Evolutionary conservation across 306 rosid genomes (phyloP).

Genomic region (Cucumis cinereus): DNA sequence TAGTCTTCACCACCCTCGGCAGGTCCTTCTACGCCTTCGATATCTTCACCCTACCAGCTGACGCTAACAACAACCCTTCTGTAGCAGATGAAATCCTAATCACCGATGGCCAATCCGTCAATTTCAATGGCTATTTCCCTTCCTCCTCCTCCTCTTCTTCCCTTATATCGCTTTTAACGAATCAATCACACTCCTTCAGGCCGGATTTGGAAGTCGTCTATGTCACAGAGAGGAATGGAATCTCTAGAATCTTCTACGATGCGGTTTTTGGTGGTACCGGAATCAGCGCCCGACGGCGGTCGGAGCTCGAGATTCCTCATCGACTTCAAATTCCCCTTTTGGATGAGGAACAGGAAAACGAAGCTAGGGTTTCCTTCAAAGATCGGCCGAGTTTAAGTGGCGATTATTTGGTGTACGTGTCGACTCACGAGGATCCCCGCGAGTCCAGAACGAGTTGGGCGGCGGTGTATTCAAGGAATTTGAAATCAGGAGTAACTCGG

Average conservation of each 20-base stretch:
- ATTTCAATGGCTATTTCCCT: slow-evolving; percentile 79
- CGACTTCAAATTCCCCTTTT: slow-evolving; percentile 57
- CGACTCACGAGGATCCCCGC: slow-evolving; percentile 59
- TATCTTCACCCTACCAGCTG: slow-evolving; percentile 42
- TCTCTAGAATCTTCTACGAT: slow-evolving; percentile 46
- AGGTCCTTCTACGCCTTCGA: slow-evolving; percentile 47
- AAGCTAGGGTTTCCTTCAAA: slow-evolving; percentile 37
- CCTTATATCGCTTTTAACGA: slow-evolving; percentile 17
- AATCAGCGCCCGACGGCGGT: slow-evolving; percentile 8
- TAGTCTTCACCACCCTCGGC: slow-evolving; percentile 67
- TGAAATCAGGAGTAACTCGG: slow-evolving; percentile 43
- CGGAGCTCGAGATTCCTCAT: slow-evolving; percentile 24
- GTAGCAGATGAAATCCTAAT: slow-evolving; percentile 26
- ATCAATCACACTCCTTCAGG: slow-evolving; percentile 12
- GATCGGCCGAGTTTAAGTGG: slow-evolving; percentile 55
- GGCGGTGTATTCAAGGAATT: slow-evolving; percentile 65
- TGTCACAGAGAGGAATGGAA: slow-evolving; percentile 57
- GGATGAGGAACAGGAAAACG: background rate
- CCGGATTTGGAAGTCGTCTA: slow-evolving; percentile 41
- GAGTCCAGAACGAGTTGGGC: slow-evolving; percentile 55
- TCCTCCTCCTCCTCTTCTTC: slow-evolving; percentile 13
- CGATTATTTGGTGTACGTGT: slow-evolving; percentile 39
- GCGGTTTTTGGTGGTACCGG: slow-evolving; percentile 16
- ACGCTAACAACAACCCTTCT: background rate
- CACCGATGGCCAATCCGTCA: slow-evolving; percentile 69